Percentiles rank a stretch among this genome's conserved stretches.
These are phyloP conservation scores for Solanum corneliomulleri DNA, from an alignment of 257 asterid genomes.

Conservation along the genomic window DNA sequence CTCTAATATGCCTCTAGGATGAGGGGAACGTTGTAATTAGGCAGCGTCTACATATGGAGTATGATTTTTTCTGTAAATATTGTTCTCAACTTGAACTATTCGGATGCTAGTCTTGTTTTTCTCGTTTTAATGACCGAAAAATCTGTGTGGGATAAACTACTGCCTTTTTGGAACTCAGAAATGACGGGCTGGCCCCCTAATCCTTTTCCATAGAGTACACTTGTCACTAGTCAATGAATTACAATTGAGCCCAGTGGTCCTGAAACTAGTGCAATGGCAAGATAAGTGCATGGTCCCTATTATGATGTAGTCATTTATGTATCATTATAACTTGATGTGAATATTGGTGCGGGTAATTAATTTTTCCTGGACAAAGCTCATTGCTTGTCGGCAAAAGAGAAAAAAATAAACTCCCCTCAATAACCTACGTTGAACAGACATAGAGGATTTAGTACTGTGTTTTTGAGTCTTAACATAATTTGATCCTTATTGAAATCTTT, in stretches of 20 bases:
- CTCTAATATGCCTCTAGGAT: not conserved
- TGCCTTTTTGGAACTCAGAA: not conserved
- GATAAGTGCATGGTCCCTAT: not conserved
- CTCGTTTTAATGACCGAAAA: not conserved
- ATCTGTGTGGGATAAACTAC: not conserved
- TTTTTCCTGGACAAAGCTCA: not conserved
- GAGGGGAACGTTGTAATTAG: not conserved
- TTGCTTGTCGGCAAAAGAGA: not conserved
- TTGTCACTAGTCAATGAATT: not conserved
- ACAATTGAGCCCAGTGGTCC: not conserved
- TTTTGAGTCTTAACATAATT: not conserved
- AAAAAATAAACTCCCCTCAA: not conserved
- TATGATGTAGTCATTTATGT: not conserved
- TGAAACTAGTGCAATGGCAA: not conserved
- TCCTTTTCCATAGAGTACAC: not conserved
- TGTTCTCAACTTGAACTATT: not conserved
- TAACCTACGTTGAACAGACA: not conserved
- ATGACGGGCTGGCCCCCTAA: not conserved
- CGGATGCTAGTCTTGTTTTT: not conserved
- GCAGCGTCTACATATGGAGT: not conserved
- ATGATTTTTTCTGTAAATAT: not conserved
- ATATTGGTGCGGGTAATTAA: not conserved
- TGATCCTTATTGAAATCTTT: not conserved
- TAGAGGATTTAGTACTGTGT: not conserved
- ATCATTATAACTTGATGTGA: not conserved